Evolutionary conservation across 2,329 filamentous ascomycete species (phyloP), one percentile per base, ranked within the genome.

Genomic region (Pochonia chlamydosporia): DNA sequence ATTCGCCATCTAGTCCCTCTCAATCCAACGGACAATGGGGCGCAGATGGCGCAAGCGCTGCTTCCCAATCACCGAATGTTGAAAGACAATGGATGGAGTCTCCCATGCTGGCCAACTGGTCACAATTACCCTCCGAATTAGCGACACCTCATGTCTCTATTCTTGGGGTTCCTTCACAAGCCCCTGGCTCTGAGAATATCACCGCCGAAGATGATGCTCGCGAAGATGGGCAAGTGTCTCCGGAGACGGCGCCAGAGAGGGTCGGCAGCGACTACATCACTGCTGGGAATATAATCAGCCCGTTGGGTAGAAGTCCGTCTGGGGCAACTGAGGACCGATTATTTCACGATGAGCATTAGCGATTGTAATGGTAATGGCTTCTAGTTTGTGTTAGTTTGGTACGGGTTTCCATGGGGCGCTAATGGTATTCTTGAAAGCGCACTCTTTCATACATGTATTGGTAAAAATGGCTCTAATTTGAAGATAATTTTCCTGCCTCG

Each of bases 41-140:
- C 11, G 7, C 16, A 5, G 35, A 16, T 18, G 23, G 18, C 9
- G 10, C 13, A 2, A 24, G 35, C 23, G 20, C 35, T 13, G 35
- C 18, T 23, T 39, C 9, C 20, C 35, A 21, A 13, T 5, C 20
- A 13, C 11, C 6, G 18, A 16, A 14, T 16, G 20, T 18, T 13
- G 35, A 13, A 7, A 39, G 18, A 11, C 5, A 43, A 3, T 30
- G 23, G 11, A 26, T 47, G 11, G 50, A 52, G 37, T 49, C 50
- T 9, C 47, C 50, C 14, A 31, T 48, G 16, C 44, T 49, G 2
- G 47, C 7, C 11, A 21, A 18, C 21, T 39, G 35, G 35, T 21
- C 18, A 13, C 35, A 39, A 5, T 14, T 11, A 11, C 33, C n/a
- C 10, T 5, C 35, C 4, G 10, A 9, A 23, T 23, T 39, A 13